These are phyloP conservation scores for Stellera chamaejasme DNA, from an alignment of 345 rosid species.

Conservation along the genomic window DNA sequence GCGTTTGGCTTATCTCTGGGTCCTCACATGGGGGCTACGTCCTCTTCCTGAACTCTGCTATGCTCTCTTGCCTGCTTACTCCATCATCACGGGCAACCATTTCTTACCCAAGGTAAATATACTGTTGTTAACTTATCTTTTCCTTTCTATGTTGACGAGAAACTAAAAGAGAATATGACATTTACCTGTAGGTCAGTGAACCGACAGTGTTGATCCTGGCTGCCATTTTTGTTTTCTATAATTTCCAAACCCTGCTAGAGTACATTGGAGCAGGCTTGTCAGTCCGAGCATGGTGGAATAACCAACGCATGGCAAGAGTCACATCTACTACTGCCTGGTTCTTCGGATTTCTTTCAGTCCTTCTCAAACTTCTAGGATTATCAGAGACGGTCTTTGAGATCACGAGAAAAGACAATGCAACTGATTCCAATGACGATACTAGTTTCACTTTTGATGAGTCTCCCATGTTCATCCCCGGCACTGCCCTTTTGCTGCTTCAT, in stretches of 20 bases:
- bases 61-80: constrained; percentile 47
- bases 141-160: too few relatives aligned
- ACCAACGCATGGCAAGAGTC: constrained; percentile 25
- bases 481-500: constrained; percentile 39
- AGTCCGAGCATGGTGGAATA: constrained; percentile 37
- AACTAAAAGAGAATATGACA: too few relatives aligned
- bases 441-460: constrained; percentile 45
- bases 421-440: not conserved
- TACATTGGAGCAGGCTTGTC: constrained; percentile 23
- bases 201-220: constrained; percentile 17
- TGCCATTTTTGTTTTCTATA: constrained; percentile 19
- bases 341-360: constrained; percentile 23
- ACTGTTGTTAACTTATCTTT: not conserved
- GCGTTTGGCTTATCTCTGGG: constrained; percentile 25
- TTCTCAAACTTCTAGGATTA: constrained; percentile 35
- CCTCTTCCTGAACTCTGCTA: constrained; percentile 58
- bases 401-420: constrained; percentile 35
- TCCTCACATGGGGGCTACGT: constrained; percentile 29
- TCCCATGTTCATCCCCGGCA: constrained; percentile 39
- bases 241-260: constrained; percentile 20
- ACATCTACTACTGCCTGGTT: constrained; percentile 29
- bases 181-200: constrained; percentile 18
- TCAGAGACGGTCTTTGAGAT: constrained; percentile 42
- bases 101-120: constrained; percentile 54
- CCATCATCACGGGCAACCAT: constrained; percentile 39